Percentiles rank a stretch among this genome's conserved stretches.
Conservation (phyloP, 805 yeast genomes). For the Yarrowia bubula region DNA sequence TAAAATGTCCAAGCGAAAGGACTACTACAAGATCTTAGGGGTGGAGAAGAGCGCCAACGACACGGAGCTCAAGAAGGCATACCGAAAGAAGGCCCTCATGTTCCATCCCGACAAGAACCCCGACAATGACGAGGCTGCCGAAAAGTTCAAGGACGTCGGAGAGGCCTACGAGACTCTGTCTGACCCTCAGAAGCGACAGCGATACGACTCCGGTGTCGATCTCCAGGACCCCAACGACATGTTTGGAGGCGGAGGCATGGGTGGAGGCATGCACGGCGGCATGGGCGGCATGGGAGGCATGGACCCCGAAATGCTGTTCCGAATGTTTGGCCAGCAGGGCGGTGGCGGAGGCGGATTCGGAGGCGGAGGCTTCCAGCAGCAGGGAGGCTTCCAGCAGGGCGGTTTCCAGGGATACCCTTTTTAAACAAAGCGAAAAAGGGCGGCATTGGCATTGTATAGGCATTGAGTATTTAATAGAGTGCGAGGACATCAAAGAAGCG, state of each 20-base stretch:
- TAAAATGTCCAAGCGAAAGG: slow-evolving; percentile 44
- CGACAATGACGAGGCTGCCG: slow-evolving; percentile 70
- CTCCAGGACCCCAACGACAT: slow-evolving; percentile 39
- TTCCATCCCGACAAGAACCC: slow-evolving; percentile 83
- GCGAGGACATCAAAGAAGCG: background rate
- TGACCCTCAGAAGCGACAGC: slow-evolving; percentile 82
- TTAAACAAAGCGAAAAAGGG: background rate
- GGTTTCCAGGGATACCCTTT: slow-evolving; percentile 26
- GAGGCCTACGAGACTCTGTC: slow-evolving; percentile 82
- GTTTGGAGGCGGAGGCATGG: slow-evolving; percentile 62
- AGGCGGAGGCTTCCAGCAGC: slow-evolving; percentile 10
- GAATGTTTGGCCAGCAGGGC: slow-evolving; percentile 41
- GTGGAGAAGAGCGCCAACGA: slow-evolving; percentile 51
- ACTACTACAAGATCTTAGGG: slow-evolving; percentile 63
- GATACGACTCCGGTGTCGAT: slow-evolving; percentile 88
- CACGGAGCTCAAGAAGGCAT: slow-evolving; percentile 67
- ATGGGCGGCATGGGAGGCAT: slow-evolving; percentile 44
- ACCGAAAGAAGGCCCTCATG: slow-evolving; percentile 65
- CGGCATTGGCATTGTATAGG: slow-evolving; percentile 15
- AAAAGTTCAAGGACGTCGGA: slow-evolving; percentile 87
- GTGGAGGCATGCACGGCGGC: slow-evolving; percentile 63
- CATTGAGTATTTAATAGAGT: slow-evolving; percentile 14
- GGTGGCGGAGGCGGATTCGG: slow-evolving; percentile 34
- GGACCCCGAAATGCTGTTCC: slow-evolving; percentile 41
- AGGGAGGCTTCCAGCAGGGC: slow-evolving; percentile 23